Percentiles rank a stretch among this genome's conserved stretches.
Evolutionary conservation across 2,329 filamentous ascomycete species (phyloP).

Genomic region (Paecilomyces sp.): DNA sequence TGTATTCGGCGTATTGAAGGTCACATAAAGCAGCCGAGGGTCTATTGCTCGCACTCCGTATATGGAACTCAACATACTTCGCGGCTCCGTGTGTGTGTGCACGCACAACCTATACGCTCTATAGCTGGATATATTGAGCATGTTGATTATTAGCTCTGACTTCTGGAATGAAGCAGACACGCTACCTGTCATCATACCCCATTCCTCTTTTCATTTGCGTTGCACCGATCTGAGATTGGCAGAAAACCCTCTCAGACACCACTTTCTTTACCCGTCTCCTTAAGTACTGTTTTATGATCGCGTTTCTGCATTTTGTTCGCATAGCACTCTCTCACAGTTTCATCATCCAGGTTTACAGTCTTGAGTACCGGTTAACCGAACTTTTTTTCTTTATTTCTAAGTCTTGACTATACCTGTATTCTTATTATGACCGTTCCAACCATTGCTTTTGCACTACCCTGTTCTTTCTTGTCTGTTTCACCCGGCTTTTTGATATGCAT

Average conservation of each 20-base stretch:
- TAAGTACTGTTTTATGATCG: background rate
- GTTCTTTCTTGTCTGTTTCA: slow-evolving; percentile 1
- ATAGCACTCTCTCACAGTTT: background rate
- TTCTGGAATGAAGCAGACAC: background rate
- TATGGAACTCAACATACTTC: background rate
- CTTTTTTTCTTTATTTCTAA: too few species aligned
- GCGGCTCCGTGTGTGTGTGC: background rate
- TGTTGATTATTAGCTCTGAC: background rate
- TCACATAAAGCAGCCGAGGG: slow-evolving; percentile 11
- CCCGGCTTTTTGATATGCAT: slow-evolving; percentile 5
- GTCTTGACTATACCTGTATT: background rate
- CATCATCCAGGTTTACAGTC: background rate
- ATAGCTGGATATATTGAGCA: background rate
- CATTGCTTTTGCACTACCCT: background rate
- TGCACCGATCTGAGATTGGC: too few species aligned
- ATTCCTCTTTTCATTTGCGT: background rate
- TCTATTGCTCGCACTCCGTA: background rate
- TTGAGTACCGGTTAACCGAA: background rate
- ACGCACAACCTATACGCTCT: background rate
- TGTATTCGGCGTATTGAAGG: slow-evolving; percentile 35
- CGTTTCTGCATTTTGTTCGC: background rate
- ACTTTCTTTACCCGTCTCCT: slow-evolving; percentile 3
- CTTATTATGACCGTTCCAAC: background rate
- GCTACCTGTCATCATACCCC: slow-evolving; percentile 4
- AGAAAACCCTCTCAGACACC: background rate